A percentile compares a stretch with the other conserved stretches of the same genome.
phyloP scores from a whole-genome alignment of 2,329 filamentous ascomycete species.

The Penicillium psychrosexuale region DNA sequence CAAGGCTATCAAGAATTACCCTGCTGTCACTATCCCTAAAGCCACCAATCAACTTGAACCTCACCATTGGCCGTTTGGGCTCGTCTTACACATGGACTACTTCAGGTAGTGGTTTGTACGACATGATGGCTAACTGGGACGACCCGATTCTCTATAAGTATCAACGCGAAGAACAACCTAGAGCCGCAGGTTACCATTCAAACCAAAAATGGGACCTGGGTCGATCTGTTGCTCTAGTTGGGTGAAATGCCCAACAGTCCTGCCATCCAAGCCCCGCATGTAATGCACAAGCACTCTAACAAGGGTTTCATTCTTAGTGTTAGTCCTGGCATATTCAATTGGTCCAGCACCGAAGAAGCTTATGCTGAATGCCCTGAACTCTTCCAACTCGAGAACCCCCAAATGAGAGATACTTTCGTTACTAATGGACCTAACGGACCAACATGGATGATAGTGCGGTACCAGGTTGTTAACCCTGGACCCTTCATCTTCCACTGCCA shows the following conservation, averaged over 20 bases:
- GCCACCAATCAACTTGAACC: slow-evolving; percentile 47
- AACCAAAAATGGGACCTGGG: slow-evolving; percentile 40
- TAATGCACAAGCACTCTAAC: slow-evolving; percentile 50
- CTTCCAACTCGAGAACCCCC: slow-evolving; percentile 48
- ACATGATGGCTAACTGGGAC: slow-evolving; percentile 30
- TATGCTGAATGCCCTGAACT: slow-evolving; percentile 37
- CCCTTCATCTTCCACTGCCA: slow-evolving; percentile 53
- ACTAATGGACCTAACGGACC: slow-evolving; percentile 28
- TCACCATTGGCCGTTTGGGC: slow-evolving; percentile 29
- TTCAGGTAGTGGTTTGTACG: slow-evolving; percentile 25
- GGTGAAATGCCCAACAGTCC: slow-evolving; percentile 21
- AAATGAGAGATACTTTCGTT: slow-evolving; percentile 43
- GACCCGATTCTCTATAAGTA: slow-evolving; percentile 34
- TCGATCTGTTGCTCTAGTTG: slow-evolving; percentile 38
- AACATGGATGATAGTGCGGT: slow-evolving; percentile 46
- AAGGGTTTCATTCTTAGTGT: slow-evolving; percentile 45
- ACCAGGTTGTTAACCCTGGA: slow-evolving; percentile 48
- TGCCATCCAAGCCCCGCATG: slow-evolving; percentile 38
- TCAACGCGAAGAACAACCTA: slow-evolving; percentile 25
- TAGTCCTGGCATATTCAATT: slow-evolving; percentile 41
- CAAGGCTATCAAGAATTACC: slow-evolving; percentile 15
- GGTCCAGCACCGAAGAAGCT: slow-evolving; percentile 42
- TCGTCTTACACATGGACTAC: slow-evolving; percentile 33
- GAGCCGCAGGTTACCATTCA: slow-evolving; percentile 28
- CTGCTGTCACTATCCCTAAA: slow-evolving; percentile 49